Evolutionary conservation across 1,284 basidiomycete species (phyloP), one percentile per base, ranked within the genome.

Genomic region (Sanghuangporus weigelae): DNA sequence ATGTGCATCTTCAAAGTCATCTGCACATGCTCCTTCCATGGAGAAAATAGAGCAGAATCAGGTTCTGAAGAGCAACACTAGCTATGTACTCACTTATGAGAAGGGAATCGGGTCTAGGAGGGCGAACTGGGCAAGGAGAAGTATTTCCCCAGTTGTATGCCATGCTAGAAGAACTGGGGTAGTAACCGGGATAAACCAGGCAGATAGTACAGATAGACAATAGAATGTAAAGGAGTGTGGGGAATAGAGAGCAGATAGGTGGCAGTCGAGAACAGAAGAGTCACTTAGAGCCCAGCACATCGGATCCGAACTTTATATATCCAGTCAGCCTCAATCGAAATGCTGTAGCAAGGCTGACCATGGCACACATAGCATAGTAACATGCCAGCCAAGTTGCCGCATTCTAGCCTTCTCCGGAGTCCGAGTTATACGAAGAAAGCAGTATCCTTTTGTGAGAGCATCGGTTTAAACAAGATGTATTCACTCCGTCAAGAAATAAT

Each of bases 1-100:
- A 12, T 54, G 48, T 19, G 26, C 44, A 31, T 55, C 60, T n/a
- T 31, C 26, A 49, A 49, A 49, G n/a, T 48, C 57, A 59, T 59
- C 57, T 8, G 8, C 44, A 16, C 39, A 31, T 26, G 42, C 36
- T 16, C 49, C 57, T 59, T 3, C 16, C 21, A 5, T 31, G 23
- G 7, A 36, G 49, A 8, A 54, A n/a, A 38, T 54, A 16, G 8
- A 49, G 19, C 2, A 11, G 31, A 35, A 12, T 36, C 53, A 31
- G 12, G 7, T 7, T 54, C 14, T n/a, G 26, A 38, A 16, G 7
- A 19, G 12, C 12, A n/a, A 39, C n/a, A 19, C 36, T 19, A 54
- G 19, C 38, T 12, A 6, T 31, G 8, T 16, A 48, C 57, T 7
- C 23, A 59, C 57, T 44, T 16, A 59, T 19, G 44, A 31, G 23